A percentile compares a stretch with the other conserved stretches of the same genome.
Evolutionary conservation across 208 protist genomes (phyloP).

Genomic region (Trypanosoma conorhini): DNA sequence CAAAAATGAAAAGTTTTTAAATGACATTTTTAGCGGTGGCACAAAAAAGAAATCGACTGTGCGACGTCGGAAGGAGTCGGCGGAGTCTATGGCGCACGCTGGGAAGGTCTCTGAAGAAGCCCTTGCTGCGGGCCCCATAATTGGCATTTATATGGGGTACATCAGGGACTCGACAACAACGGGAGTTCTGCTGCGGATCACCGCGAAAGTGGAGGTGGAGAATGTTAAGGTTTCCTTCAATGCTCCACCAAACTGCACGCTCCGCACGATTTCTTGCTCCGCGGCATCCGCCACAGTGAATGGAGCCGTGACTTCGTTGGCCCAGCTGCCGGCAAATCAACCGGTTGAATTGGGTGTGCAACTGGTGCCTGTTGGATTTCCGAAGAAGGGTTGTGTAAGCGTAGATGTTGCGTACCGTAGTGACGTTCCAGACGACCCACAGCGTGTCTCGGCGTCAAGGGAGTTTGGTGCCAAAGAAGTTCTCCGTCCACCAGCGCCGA

Average conservation of each 20-base stretch:
- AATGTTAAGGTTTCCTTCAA: background rate
- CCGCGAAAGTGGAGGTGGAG: background rate
- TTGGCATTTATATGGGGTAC: constrained; percentile 19
- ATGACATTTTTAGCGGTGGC: constrained; percentile 48
- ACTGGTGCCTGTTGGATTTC: constrained; percentile 16
- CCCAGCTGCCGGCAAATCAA: constrained; percentile 6
- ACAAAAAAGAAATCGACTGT: constrained; percentile 22
- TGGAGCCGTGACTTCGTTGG: background rate
- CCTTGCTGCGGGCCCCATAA: background rate
- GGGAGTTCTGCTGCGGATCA: constrained; percentile 13
- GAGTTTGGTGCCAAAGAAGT: constrained; percentile 20
- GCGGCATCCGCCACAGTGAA: background rate
- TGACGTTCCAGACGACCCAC: background rate
- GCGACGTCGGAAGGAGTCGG: background rate
- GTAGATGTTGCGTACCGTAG: constrained; percentile 16
- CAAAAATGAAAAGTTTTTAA: constrained; percentile 52
- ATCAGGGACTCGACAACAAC: background rate
- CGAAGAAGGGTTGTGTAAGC: constrained; percentile 7
- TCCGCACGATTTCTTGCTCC: constrained; percentile 7
- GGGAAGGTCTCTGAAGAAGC: background rate
- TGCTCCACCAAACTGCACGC: constrained; percentile 4
- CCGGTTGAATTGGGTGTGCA: constrained; percentile 3
- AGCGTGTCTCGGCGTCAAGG: background rate
- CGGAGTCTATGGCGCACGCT: background rate
- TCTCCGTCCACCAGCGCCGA: constrained; percentile 28